Percentiles rank a stretch among this genome's conserved stretches.
Evolutionary conservation across 1,284 basidiomycete genomes (phyloP).

Genomic region (Exobasidium rhododendri): DNA sequence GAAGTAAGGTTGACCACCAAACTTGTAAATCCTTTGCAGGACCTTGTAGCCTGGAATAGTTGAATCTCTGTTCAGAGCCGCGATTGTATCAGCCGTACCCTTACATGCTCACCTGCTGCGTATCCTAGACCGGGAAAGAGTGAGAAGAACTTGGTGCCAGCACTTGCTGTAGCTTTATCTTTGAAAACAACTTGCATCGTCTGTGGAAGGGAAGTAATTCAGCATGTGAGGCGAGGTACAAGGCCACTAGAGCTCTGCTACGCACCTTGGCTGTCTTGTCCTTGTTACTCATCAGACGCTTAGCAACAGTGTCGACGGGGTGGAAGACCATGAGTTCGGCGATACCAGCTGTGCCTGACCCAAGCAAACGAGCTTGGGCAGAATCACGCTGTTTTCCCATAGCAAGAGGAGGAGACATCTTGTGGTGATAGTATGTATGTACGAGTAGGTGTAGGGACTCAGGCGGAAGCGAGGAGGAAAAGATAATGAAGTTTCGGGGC

Average conservation of each 20-base stretch:
- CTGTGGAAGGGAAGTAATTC: no score
- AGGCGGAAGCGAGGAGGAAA: not conserved
- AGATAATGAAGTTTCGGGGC: not conserved
- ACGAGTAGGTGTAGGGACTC: not conserved
- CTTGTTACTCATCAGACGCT: conserved; percentile 91
- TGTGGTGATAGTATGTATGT: no score
- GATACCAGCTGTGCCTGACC: conserved; percentile 75
- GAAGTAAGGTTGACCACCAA: conserved; percentile 97
- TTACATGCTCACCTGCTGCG: conserved; percentile 61
- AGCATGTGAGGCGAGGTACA: conserved; percentile 11
- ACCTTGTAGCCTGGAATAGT: conserved; percentile 68
- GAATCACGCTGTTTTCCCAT: conserved; percentile 64
- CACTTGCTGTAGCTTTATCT: conserved; percentile 69
- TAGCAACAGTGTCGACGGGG: conserved; percentile 80
- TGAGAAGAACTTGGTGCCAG: conserved; percentile 71
- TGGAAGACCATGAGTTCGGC: conserved; percentile 74
- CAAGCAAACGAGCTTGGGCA: conserved; percentile 81
- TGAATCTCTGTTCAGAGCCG: conserved; percentile 1
- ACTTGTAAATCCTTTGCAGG: conserved; percentile 64
- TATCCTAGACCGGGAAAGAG: conserved; percentile 97
- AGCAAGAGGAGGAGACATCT: conserved; percentile 42
- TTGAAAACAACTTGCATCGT: conserved; percentile 80
- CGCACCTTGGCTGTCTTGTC: conserved; percentile 23
- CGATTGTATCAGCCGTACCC: not conserved
- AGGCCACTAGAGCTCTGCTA: no score